Evolutionary conservation across 2,329 filamentous ascomycete genomes (phyloP), one percentile per base, ranked within the genome.

Genomic region (Diaporthe helianthi): DNA sequence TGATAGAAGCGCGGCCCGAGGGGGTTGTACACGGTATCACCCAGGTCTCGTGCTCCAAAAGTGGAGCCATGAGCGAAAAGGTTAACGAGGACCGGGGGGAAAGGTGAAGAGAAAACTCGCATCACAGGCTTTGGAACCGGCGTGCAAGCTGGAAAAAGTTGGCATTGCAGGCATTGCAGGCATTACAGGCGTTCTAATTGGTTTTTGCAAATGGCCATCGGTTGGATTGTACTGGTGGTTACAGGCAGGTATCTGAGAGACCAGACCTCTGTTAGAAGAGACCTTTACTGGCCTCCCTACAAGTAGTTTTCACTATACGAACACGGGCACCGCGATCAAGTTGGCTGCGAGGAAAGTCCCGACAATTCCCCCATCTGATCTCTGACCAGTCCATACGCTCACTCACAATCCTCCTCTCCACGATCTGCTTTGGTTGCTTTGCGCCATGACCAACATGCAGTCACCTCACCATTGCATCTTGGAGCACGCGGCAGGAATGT

Each of bases 1-100:
- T 98, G 2, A 87, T 98, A 44, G 87, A 92, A 74, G 87, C 80
- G 3, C 76, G 73, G 5, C 68, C 75, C 2, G 73, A 75, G 7
- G 78, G 76, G 8, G 74, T 82, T 65, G 77, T 73, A 61, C 78
- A 83, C 55, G 74, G 74, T 12, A 75, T 82, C 22, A 75, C 80
- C 26, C 83, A 84, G 74, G 81, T 85, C 4, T 71, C 76, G 36
- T 86, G 84, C 72, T 73, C 75, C 9, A 64, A 71, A 29, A 65
- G 68, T 26, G n/a, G 52, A 72, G 26, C 41, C 51, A 15, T 61
- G 55, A 38, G 15, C 44, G 4, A 66, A 9, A 9, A 10, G 24
- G 12, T 24, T 10, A 12, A 41, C 24, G 22, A 13, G 9, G 41
- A 5, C 36, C 36, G 13, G 36, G 36, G 4, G 9, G 8, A 41